Evolutionary conservation across 208 protist species (phyloP).

Genomic region (Naegleria gruberi): DNA sequence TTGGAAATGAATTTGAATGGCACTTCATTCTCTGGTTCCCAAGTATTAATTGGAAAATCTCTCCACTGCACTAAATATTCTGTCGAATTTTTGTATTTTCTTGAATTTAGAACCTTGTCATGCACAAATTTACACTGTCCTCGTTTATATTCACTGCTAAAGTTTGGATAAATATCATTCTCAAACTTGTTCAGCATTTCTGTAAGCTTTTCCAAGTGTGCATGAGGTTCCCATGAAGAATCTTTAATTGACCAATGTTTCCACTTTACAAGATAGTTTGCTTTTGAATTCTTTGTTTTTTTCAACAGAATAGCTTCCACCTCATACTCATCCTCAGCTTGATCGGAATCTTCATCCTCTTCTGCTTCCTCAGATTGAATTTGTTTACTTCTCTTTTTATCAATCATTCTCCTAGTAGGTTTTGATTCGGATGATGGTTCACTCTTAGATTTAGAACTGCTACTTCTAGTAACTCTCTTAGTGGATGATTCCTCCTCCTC

Average conservation of each 20-base stretch:
- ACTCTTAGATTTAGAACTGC: no score
- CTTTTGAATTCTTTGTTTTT: no score
- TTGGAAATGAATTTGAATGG: background rate
- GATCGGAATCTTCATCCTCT: background rate
- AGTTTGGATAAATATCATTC: background rate
- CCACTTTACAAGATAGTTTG: constrained; percentile 7
- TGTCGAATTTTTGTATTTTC: background rate
- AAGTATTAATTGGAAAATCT: background rate
- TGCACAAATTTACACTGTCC: background rate
- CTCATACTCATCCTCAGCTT: background rate
- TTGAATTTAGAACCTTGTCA: background rate
- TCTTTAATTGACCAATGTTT: background rate
- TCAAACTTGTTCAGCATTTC: background rate
- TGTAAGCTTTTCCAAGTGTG: background rate
- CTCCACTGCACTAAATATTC: constrained; percentile 8
- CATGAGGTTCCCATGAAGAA: background rate
- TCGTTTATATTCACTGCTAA: background rate
- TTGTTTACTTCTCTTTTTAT: background rate
- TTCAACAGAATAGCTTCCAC: background rate
- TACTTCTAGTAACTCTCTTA: no score
- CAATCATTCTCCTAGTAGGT: background rate
- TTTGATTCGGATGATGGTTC: no score
- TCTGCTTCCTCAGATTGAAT: background rate
- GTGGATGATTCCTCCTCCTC: no score
- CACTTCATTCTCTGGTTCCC: background rate